Conservation (phyloP, 1,284 basidiomycete genomes). For the Gymnopus androsaceus region DNA sequence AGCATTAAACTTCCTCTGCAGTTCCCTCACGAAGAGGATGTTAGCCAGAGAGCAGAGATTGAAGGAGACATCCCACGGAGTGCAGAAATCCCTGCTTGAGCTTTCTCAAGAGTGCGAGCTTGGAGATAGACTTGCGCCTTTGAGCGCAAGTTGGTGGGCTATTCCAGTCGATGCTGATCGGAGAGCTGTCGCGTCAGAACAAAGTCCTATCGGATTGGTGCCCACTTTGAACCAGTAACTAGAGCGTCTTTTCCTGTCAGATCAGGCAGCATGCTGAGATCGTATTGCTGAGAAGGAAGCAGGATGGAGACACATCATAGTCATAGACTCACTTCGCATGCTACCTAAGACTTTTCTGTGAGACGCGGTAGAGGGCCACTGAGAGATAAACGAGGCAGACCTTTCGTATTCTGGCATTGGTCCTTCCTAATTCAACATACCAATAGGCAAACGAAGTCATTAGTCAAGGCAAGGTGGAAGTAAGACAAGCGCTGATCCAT, state of each 20-base stretch:
- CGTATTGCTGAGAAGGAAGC: neutral
- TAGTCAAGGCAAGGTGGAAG: no score
- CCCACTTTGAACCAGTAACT: conserved; percentile 15
- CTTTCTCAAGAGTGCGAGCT: conserved; percentile 9
- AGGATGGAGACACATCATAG: no score
- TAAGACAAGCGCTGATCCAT: no score
- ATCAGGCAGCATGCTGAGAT: conserved; percentile 11
- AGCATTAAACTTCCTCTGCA: conserved; percentile 39
- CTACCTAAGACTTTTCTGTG: no score
- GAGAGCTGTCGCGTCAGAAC: neutral
- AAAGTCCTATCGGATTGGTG: neutral
- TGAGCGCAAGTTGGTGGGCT: conserved; percentile 13
- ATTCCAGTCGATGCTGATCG: conserved; percentile 12
- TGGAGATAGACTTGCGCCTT: conserved; percentile 13
- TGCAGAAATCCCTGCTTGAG: conserved; percentile 3
- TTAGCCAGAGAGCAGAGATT: conserved; percentile 29
- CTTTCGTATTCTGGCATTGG: no score
- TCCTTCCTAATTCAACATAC: no score
- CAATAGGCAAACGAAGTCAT: no score
- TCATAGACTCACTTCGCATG: no score
- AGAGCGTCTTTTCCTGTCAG: conserved; percentile 14
- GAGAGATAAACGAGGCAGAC: no score
- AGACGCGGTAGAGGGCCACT: no score
- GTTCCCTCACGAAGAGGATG: conserved; percentile 38
- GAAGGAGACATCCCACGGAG: neutral